Conservation (phyloP, 2,329 filamentous ascomycete genomes). For the Ophiocordyceps camponoti-rufipedis region DNA sequence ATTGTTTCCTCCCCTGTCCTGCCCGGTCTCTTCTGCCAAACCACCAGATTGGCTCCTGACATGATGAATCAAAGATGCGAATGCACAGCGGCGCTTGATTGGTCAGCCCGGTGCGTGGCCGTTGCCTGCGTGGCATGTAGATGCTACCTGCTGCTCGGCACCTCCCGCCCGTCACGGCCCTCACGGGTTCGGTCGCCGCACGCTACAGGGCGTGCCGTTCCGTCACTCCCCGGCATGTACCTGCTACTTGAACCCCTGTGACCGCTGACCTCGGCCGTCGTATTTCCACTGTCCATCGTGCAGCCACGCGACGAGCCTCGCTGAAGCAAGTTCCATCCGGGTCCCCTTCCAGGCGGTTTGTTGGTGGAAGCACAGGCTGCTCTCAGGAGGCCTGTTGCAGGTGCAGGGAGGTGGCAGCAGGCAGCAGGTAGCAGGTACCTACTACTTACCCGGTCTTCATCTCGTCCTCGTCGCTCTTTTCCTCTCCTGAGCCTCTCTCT, state of each 20-base stretch:
- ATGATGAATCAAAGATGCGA: not conserved
- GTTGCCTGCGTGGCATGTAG: not conserved
- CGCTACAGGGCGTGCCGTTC: no score
- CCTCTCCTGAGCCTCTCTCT: not conserved
- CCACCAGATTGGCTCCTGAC: not conserved
- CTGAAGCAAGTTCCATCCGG: not conserved
- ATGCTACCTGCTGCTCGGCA: not conserved
- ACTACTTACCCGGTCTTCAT: not conserved
- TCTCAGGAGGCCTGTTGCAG: not conserved
- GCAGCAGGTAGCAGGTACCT: not conserved
- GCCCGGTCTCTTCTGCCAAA: no score
- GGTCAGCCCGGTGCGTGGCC: not conserved
- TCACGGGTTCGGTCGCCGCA: no score
- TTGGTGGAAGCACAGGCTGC: no score
- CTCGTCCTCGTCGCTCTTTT: slow-evolving; percentile 1
- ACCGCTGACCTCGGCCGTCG: not conserved
- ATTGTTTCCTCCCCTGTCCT: no score
- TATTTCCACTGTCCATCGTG: not conserved
- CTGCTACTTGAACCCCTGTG: not conserved
- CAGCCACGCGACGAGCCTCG: not conserved
- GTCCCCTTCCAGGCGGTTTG: no score
- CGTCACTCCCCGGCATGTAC: not conserved
- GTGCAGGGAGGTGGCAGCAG: not conserved
- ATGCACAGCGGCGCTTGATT: not conserved
- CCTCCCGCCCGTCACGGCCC: no score